Base-by-base conservation (phyloP, 331 rosid genomes). In the Quercus tomentella region DNA sequence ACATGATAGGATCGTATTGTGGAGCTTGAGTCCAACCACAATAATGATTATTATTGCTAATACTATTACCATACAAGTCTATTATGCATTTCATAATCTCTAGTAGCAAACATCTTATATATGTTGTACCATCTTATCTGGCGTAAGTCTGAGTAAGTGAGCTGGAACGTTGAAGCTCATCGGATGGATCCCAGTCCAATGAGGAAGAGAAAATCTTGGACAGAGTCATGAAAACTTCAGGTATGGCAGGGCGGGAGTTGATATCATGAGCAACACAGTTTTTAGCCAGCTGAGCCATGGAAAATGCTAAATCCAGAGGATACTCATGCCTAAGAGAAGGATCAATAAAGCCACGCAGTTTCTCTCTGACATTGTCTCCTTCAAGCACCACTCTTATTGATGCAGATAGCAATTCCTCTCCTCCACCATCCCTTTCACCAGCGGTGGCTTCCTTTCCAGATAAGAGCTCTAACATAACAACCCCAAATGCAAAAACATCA, bases 401-500 rank as follows among this genome's bases (percentile, higher is more conserved):
- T 2, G 23, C 58, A 8, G 81, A 82, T 16, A 92, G 81, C 67
- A 88, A 14, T 51, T 77, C 57, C 20, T 81, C 83, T 31, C 52
- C 80, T 16, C 68, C 62, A 20, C 55, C 76, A 49, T 62, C 63
- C 55, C 77, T 43, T 9, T 41, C 75, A 4, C 69, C 70, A 22
- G 58, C 35, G 5, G 80, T 17, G 2, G 93, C 97, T 70, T 86
- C 90, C 73, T 79, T 89, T 21, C 96, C 94, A 0, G 97, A 89
- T 73, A 89, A 87, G 52, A 92, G 83, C 89, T 91, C 97, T 86
- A 89, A 79, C 45, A 88, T 68, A 74, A 92, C 89, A 52, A 92
- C 92, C 63, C 97, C 96, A 72, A 88, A 84, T 3, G 96, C 90
- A 60, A 88, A 92, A 56, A 88, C 94, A 82, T 92, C 97, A 51